Percentiles rank a stretch among this genome's conserved stretches.
These are phyloP conservation scores for Lojkania enalia DNA, from an alignment of 2,329 filamentous ascomycete species.

Conservation along the genomic window DNA sequence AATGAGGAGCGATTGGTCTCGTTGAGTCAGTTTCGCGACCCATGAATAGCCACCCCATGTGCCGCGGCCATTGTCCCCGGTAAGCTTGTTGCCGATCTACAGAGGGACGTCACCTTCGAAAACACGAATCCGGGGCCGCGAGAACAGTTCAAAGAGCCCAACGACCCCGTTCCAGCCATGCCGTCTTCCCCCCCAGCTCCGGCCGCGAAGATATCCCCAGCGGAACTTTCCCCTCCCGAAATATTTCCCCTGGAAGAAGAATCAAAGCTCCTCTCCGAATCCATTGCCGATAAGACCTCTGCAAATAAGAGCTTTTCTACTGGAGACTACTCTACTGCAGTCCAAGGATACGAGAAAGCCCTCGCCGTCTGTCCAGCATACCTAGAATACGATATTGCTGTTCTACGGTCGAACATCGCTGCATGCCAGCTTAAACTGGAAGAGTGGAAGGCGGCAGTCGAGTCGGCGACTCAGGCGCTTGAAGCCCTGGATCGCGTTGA, in stretches of 20 bases:
- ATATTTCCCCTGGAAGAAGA: slow-evolving; percentile 41
- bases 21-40: too few relatives aligned
- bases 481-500: slow-evolving; percentile 70
- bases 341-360: slow-evolving; percentile 81
- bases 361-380: slow-evolving; percentile 79
- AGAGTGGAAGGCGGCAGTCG: slow-evolving; percentile 82
- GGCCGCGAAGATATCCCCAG: too few relatives aligned
- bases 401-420: slow-evolving; percentile 85
- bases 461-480: slow-evolving; percentile 71
- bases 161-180: background rate
- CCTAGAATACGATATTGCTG: slow-evolving; percentile 83
- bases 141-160: background rate
- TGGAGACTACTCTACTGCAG: slow-evolving; percentile 73
- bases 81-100: slow-evolving; percentile 11
- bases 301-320: slow-evolving; percentile 81
- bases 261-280: slow-evolving; percentile 66
- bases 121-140: slow-evolving; percentile 17
- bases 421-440: slow-evolving; percentile 84
- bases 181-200: too few relatives aligned
- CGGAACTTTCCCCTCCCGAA: slow-evolving; percentile 20
- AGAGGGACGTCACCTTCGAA: slow-evolving; percentile 11
- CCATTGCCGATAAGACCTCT: slow-evolving; percentile 70
- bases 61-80: too few relatives aligned
- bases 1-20: slow-evolving; percentile 3
- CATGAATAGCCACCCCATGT: too few relatives aligned